Evolutionary conservation across 2,329 filamentous ascomycete genomes (phyloP).

Genomic region (Aureobasidium sp.): DNA sequence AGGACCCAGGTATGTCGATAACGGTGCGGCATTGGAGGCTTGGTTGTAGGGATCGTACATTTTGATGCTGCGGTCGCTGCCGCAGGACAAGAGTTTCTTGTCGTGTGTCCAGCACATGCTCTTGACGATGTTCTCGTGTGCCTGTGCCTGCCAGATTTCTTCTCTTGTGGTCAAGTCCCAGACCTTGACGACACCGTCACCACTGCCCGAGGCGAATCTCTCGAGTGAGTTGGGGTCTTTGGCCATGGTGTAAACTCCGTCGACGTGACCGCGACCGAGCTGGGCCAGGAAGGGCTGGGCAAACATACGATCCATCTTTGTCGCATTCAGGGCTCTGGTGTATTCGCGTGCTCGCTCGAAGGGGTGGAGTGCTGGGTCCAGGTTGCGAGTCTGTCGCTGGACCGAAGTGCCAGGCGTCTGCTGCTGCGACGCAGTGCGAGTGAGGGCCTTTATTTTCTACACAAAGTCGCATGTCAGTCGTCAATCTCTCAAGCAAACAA

Average conservation of each 20-base stretch:
- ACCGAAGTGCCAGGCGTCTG: conserved; percentile 62
- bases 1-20: conserved; percentile 75
- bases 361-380: conserved; percentile 79
- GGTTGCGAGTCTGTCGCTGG: conserved; percentile 57
- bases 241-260: conserved; percentile 54
- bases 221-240: conserved; percentile 41
- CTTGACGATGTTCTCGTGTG: conserved; percentile 92
- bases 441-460: conserved; percentile 58
- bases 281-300: conserved; percentile 76
- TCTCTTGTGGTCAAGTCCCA: conserved; percentile 71
- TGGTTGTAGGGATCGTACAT: conserved; percentile 84
- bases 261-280: conserved; percentile 83
- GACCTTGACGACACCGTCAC: conserved; percentile 89
- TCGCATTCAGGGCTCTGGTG: conserved; percentile 69
- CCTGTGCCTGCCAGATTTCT: conserved; percentile 68
- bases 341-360: conserved; percentile 88
- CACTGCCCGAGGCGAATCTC: conserved; percentile 65
- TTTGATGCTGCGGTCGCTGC: conserved; percentile 78
- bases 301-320: conserved; percentile 91
- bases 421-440: conserved; percentile 54
- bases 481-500: too few species aligned
- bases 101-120: conserved; percentile 83
- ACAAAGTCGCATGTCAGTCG: neutral
- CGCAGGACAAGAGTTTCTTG: conserved; percentile 77
- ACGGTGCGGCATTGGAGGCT: conserved; percentile 56